phyloP scores from a whole-genome alignment of 805 yeast species.

The Yarrowia deformans region DNA sequence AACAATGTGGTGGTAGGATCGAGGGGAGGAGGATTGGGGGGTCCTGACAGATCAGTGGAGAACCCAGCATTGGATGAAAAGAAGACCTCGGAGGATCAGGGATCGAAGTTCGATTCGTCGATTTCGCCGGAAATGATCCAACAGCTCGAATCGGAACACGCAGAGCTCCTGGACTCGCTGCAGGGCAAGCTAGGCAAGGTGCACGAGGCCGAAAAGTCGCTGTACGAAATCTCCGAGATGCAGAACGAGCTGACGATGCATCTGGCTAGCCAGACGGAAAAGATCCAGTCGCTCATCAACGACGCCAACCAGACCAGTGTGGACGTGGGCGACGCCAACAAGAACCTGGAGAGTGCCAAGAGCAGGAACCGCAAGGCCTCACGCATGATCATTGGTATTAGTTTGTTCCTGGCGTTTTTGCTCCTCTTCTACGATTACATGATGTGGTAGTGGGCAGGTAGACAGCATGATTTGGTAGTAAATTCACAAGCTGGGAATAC shows the following conservation, averaged over 20 bases:
- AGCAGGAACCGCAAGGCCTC: conserved; percentile 68
- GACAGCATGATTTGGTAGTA: too few relatives aligned
- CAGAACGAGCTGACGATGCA: conserved; percentile 80
- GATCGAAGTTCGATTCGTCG: neutral
- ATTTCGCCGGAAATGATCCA: conserved; percentile 44
- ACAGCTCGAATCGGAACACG: conserved; percentile 51
- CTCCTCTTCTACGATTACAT: conserved; percentile 55
- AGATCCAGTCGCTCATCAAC: conserved; percentile 66
- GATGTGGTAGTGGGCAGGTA: conserved; percentile 37
- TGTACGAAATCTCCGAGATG: conserved; percentile 70
- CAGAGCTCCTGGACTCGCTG: conserved; percentile 51
- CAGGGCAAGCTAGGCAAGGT: conserved; percentile 51
- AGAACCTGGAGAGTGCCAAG: conserved; percentile 71
- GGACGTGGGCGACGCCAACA: conserved; percentile 75
- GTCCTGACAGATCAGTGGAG: neutral
- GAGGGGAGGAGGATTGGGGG: neutral
- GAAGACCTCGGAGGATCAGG: too few relatives aligned
- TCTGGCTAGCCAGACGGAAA: conserved; percentile 73
- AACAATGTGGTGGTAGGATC: conserved; percentile 34
- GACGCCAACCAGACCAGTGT: conserved; percentile 70
- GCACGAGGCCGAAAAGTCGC: conserved; percentile 52
- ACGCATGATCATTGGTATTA: conserved; percentile 61
- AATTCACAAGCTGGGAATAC: too few relatives aligned
- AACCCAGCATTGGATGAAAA: neutral
- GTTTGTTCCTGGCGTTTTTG: conserved; percentile 63